Conservation (phyloP, 345 rosid species). For the Salix exigua region DNA sequence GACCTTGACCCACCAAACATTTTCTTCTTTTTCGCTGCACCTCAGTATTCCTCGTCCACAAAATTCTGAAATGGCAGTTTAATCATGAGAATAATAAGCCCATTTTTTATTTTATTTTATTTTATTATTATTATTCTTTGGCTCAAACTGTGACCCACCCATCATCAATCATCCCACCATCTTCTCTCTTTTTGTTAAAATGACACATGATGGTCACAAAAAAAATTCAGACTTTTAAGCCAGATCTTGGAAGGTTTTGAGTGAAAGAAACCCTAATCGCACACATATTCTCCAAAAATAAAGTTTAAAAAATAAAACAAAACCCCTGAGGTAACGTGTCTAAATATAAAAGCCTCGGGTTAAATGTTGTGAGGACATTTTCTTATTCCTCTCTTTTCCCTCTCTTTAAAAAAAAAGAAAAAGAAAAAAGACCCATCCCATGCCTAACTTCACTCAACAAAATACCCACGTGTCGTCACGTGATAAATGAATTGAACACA, state of each 20-base stretch:
- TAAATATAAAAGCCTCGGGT: not conserved
- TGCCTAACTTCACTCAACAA: constrained; percentile 33
- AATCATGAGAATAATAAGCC: constrained; percentile 19
- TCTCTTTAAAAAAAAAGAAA: not conserved
- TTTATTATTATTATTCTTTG: not conserved
- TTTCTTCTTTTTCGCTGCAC: not conserved
- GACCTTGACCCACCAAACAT: constrained; percentile 33
- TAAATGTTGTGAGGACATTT: not conserved
- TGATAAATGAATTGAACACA: constrained; percentile 9
- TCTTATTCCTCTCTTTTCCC: constrained; percentile 7
- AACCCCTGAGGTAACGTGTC: constrained; percentile 22
- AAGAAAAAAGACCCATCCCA: not conserved
- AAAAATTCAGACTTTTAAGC: not conserved
- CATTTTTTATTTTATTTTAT: not conserved
- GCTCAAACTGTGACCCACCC: constrained; percentile 20
- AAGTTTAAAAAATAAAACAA: too few relatives aligned
- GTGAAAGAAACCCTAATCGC: constrained; percentile 54
- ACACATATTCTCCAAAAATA: not conserved
- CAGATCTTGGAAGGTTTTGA: constrained; percentile 24
- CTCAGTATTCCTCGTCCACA: constrained; percentile 31
- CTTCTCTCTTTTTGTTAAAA: not conserved
- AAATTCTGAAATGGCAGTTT: constrained; percentile 9
- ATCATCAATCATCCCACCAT: not conserved
- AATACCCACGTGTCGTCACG: constrained; percentile 21
- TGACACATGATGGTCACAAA: not conserved